These are phyloP conservation scores for Ustanciosporium gigantosporum DNA, from an alignment of 1,284 basidiomycete genomes.

Conservation along the genomic window DNA sequence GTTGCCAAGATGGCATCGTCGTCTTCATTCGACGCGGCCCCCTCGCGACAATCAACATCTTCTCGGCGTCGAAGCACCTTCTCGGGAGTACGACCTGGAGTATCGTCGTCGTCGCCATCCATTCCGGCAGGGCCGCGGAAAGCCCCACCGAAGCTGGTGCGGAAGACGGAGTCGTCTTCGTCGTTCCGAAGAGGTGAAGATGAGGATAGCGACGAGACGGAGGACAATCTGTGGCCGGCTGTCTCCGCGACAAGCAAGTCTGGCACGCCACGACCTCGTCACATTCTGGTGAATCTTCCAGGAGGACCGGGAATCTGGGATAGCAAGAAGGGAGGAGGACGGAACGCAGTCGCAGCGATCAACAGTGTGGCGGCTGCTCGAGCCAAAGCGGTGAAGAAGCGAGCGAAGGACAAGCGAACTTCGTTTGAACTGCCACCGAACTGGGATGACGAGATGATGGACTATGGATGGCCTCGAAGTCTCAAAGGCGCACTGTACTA, in stretches of 20 bases:
- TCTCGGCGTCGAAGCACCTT: slow-evolving; percentile 1
- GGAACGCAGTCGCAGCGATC: slow-evolving; percentile 35
- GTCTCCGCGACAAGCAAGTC: slow-evolving; percentile 32
- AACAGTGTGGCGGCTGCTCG: slow-evolving; percentile 32
- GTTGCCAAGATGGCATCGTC: slow-evolving; percentile 18
- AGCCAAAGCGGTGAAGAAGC: slow-evolving; percentile 38
- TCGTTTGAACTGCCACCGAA: slow-evolving; percentile 25
- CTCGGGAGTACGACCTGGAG: slow-evolving; percentile 6
- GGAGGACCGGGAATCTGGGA: slow-evolving; percentile 43
- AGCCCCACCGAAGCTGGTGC: slow-evolving; percentile 24
- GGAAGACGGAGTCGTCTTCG: slow-evolving; percentile 5
- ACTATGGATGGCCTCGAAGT: slow-evolving; percentile 40
- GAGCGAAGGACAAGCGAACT: slow-evolving; percentile 10
- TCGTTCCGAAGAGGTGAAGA: slow-evolving; percentile 1
- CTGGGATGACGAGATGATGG: slow-evolving; percentile 36
- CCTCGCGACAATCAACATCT: not conserved
- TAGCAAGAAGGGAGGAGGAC: slow-evolving; percentile 37
- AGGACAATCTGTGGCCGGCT: slow-evolving; percentile 28
- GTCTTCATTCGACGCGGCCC: not conserved
- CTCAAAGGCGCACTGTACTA: slow-evolving; percentile 40
- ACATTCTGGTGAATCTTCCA: slow-evolving; percentile 38
- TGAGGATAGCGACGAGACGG: slow-evolving; percentile 12
- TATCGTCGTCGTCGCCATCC: slow-evolving; percentile 5
- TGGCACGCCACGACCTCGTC: slow-evolving; percentile 32
- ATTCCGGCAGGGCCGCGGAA: slow-evolving; percentile 16